Conservation (phyloP, 768 basidiomycete genomes). For the Royoungia palumana region DNA sequence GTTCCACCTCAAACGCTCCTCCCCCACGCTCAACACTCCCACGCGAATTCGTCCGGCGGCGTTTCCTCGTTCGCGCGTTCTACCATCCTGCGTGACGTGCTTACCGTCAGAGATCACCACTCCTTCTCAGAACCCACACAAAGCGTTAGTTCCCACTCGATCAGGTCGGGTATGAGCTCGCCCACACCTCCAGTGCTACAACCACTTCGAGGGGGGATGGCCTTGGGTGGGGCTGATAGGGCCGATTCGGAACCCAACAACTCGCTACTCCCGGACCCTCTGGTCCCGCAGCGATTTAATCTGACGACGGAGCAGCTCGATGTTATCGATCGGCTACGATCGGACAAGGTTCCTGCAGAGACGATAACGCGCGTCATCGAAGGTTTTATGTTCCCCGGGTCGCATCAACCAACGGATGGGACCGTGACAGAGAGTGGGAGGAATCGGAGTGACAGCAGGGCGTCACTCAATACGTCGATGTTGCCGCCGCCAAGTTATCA, state of each 20-base stretch:
- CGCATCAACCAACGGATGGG: background rate
- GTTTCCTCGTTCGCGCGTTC: slow-evolving; percentile 8
- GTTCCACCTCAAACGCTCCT: background rate
- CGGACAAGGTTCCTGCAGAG: slow-evolving; percentile 10
- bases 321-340: slow-evolving; percentile 9
- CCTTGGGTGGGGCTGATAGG: background rate
- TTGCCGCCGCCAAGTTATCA: slow-evolving; percentile 22
- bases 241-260: too few relatives aligned
- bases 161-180: background rate
- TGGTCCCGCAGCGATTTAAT: background rate
- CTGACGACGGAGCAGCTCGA: slow-evolving; percentile 16
- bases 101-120: background rate
- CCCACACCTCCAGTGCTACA: background rate
- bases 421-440: background rate
- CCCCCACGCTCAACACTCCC: background rate
- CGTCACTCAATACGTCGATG: too few relatives aligned
- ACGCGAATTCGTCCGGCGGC: background rate
- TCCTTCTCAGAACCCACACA: background rate
- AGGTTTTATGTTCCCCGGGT: background rate
- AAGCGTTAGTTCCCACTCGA: background rate
- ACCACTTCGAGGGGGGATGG: slow-evolving; percentile 1
- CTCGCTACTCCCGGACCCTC: background rate
- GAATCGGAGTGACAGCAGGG: background rate
- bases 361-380: slow-evolving; percentile 16
- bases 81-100: slow-evolving; percentile 14